Percentiles rank a stretch among this genome's conserved stretches.
These are phyloP conservation scores for Beauveria caledonica DNA, from an alignment of 2,329 filamentous ascomycete species.

Conservation along the genomic window DNA sequence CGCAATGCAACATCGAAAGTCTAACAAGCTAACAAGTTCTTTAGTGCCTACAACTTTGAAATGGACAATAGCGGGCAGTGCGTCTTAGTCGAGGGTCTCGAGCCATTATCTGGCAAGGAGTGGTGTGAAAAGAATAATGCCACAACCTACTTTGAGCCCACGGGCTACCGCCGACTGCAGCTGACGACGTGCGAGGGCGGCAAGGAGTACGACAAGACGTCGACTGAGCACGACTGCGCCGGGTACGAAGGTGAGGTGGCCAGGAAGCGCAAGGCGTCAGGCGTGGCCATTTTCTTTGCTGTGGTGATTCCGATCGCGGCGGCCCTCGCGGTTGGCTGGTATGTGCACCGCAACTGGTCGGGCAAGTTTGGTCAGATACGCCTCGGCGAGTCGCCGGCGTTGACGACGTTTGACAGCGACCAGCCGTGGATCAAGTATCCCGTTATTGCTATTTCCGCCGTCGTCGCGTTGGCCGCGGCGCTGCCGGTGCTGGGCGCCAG, in stretches of 20 bases:
- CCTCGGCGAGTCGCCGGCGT: conserved; percentile 59
- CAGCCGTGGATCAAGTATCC: conserved; percentile 75
- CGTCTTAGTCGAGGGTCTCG: conserved; percentile 63
- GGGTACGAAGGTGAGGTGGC: conserved; percentile 77
- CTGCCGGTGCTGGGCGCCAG: conserved; percentile 65
- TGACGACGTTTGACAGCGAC: conserved; percentile 53
- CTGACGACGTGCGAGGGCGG: conserved; percentile 81
- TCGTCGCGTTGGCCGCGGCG: conserved; percentile 50
- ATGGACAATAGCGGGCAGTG: conserved; percentile 71
- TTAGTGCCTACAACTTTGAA: conserved; percentile 88
- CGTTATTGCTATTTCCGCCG: conserved; percentile 61
- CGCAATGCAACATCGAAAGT: neutral
- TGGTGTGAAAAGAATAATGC: conserved; percentile 53
- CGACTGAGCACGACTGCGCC: conserved; percentile 51
- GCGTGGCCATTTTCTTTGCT: conserved; percentile 74
- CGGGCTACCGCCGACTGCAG: conserved; percentile 82
- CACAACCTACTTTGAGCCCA: conserved; percentile 75
- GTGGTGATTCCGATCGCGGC: conserved; percentile 66
- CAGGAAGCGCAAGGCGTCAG: conserved; percentile 59
- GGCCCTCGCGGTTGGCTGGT: conserved; percentile 71
- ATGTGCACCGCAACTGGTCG: conserved; percentile 75
- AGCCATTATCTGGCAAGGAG: conserved; percentile 44
- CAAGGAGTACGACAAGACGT: conserved; percentile 61
- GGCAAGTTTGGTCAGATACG: conserved; percentile 88
- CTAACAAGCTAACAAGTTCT: conserved; percentile 19